A percentile compares a stretch with the other conserved stretches of the same genome.
Conservation (phyloP, 2,329 filamentous ascomycete genomes). For the Dothiorella sarmentorum region DNA sequence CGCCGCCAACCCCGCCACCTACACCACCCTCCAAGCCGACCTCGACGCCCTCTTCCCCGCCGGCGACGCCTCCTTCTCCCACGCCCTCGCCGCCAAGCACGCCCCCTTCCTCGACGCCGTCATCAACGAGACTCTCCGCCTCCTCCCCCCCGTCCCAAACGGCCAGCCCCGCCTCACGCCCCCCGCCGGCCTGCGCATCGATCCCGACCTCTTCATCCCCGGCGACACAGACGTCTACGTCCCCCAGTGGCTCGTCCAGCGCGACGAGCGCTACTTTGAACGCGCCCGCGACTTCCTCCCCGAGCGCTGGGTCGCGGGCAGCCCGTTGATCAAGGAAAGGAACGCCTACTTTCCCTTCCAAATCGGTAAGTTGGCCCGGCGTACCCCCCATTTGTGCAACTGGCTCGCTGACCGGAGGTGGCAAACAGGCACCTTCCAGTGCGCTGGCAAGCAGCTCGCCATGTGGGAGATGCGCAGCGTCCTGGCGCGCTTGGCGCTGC, state of each 20-base stretch:
- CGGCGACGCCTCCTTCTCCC: conserved; percentile 30
- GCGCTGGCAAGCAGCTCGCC: conserved; percentile 68
- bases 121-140: conserved; percentile 41
- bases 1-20: conserved; percentile 35
- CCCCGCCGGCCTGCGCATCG: conserved; percentile 34
- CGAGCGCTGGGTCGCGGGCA: conserved; percentile 28
- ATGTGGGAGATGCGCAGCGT: conserved; percentile 65
- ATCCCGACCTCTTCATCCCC: conserved; percentile 33
- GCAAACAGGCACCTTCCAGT: conserved; percentile 65
- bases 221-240: conserved; percentile 30
- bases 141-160: conserved; percentile 39
- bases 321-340: conserved; percentile 33
- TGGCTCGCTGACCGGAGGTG: background rate
- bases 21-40: conserved; percentile 33
- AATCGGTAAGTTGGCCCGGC: conserved; percentile 12
- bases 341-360: conserved; percentile 10
- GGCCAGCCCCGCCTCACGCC: conserved; percentile 38
- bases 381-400: background rate
- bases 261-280: conserved; percentile 22
- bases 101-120: conserved; percentile 37
- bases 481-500: conserved; percentile 58
- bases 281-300: conserved; percentile 29
- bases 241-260: conserved; percentile 30
- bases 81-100: conserved; percentile 3
- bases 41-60: conserved; percentile 36